Evolutionary conservation across 805 yeast species (phyloP).

Genomic region (Sugiyamaella valdiviana): DNA sequence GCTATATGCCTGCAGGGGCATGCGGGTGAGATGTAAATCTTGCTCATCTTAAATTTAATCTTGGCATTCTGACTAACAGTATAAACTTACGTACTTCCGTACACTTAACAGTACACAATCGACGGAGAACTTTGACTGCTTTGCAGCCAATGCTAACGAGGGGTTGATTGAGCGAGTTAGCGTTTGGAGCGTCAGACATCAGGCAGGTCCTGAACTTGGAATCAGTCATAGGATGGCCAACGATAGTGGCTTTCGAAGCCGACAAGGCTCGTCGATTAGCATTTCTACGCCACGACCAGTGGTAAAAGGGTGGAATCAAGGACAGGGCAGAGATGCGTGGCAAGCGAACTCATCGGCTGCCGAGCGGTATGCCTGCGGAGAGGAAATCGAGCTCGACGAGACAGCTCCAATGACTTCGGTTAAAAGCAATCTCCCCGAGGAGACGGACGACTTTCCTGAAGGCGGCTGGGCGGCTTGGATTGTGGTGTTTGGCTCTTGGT

Average conservation of each 20-base stretch:
- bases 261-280: not conserved
- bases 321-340: not conserved
- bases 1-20: too few species aligned
- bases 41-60: not conserved
- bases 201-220: too few species aligned
- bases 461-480: constrained; percentile 51
- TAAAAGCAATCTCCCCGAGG: constrained; percentile 4
- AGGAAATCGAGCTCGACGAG: not conserved
- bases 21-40: too few species aligned
- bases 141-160: too few species aligned
- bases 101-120: too few species aligned
- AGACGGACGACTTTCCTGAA: constrained; percentile 37
- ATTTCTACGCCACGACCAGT: not conserved
- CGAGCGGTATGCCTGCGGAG: not conserved
- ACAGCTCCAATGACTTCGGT: not conserved
- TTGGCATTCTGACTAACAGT: not conserved
- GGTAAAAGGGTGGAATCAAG: not conserved
- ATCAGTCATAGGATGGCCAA: too few species aligned
- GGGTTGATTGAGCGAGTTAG: too few species aligned
- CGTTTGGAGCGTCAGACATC: too few species aligned
- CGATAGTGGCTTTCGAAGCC: not conserved
- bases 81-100: too few species aligned
- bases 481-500: constrained; percentile 50
- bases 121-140: too few species aligned
- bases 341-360: not conserved